Evolutionary conservation across 305 asterid genomes (phyloP).

Genomic region (Solanum chacoense): DNA sequence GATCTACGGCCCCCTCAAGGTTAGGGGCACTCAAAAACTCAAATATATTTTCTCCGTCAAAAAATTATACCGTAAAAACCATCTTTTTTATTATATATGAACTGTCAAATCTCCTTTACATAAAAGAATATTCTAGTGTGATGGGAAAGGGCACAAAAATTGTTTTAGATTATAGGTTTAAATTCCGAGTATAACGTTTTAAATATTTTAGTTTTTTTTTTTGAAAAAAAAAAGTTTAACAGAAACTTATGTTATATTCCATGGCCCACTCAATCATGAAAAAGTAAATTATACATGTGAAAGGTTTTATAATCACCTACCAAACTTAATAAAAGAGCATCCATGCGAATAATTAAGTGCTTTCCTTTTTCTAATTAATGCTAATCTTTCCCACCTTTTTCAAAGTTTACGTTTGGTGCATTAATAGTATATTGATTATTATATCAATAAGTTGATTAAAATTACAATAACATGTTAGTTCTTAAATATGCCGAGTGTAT

Average conservation of each 20-base stretch:
- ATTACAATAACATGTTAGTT: not conserved
- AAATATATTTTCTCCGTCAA: not conserved
- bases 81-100: too few relatives aligned
- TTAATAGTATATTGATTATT: not conserved
- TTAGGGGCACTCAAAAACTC: too few relatives aligned
- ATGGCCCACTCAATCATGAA: not conserved
- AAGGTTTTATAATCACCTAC: slow-evolving; percentile 3
- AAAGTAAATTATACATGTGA: not conserved
- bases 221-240: not conserved
- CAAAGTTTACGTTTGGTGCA: not conserved
- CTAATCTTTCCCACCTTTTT: not conserved
- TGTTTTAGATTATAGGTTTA: not conserved
- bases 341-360: not conserved
- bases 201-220: too few relatives aligned
- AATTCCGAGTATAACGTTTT: not conserved
- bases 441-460: not conserved
- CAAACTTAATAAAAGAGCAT: not conserved
- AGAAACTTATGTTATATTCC: not conserved
- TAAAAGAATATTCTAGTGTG: not conserved
- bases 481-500: not conserved
- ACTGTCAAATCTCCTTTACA: not conserved
- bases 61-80: too few relatives aligned
- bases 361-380: not conserved
- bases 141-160: not conserved
- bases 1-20: too few relatives aligned